Evolutionary conservation across 495 filamentous ascomycete species (phyloP).

Genomic region (Aspergillus haitiensis): DNA sequence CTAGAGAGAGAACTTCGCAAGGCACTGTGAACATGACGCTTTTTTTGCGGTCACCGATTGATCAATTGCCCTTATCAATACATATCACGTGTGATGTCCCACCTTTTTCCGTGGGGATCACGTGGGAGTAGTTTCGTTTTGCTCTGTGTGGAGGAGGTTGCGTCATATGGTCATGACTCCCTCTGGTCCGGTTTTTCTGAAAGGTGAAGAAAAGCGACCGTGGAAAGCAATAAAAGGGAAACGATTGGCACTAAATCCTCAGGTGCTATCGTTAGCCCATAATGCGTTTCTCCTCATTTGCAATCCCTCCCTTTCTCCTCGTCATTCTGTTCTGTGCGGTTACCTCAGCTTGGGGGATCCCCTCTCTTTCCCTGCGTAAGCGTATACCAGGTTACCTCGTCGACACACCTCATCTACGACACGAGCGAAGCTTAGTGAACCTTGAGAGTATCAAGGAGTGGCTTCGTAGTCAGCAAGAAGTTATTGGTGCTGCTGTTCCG

Average conservation of each 20-base stretch:
- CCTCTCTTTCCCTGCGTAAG: conserved; percentile 22
- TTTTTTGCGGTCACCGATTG: conserved; percentile 27
- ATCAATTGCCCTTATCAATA: conserved; percentile 34
- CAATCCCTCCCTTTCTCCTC: conserved; percentile 13
- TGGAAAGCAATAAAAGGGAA: not conserved
- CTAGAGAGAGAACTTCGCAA: conserved; percentile 21
- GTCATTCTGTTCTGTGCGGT: conserved; percentile 17
- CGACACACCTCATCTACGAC: conserved; percentile 18
- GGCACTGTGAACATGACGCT: conserved; percentile 24
- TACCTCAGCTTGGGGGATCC: conserved; percentile 15
- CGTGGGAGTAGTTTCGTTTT: not conserved
- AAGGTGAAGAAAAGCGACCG: not conserved
- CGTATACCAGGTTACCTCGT: conserved; percentile 22
- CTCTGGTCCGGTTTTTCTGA: not conserved
- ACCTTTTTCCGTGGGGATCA: conserved; percentile 19
- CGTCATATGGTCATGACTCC: conserved; percentile 14
- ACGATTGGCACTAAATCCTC: conserved; percentile 3
- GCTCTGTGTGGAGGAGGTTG: conserved; percentile 1
- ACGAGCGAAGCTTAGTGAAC: conserved; percentile 15
- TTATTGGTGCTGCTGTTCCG: conserved; percentile 32
- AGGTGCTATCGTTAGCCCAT: conserved; percentile 5
- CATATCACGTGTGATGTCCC: conserved; percentile 22
- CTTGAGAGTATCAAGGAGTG: conserved; percentile 20
- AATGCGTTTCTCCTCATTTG: conserved; percentile 10
- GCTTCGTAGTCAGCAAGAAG: conserved; percentile 34